Evolutionary conservation across 2,329 filamentous ascomycete genomes (phyloP), one percentile per base, ranked within the genome.

Genomic region (Tolypocladium tropicale): DNA sequence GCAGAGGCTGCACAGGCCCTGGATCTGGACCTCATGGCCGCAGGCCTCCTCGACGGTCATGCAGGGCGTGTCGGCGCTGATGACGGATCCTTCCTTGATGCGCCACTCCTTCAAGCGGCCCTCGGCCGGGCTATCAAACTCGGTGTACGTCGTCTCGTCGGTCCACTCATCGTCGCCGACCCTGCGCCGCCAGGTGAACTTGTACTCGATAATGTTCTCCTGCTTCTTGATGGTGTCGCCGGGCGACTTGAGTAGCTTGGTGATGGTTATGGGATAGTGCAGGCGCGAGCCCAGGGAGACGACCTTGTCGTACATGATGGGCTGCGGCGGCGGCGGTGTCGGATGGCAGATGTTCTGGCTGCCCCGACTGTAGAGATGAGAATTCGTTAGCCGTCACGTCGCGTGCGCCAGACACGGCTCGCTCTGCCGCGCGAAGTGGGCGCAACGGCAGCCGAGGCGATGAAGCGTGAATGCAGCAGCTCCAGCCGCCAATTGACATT

Each of bases 221-320:
- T 90, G 78, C 71, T 88, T 88, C 65, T 83, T 80, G 66, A 99
- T 82, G 59, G 80, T 68, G 64, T 96, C 90, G 71, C 89, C 88
- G 23, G 83, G 81, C 62, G 79, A 76, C 72, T 90, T 91, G 62
- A 93, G 81, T 59, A 97, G 80, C 71, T 90, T 88, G 65, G 86
- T 91, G 72, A 99, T 86, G 63, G 88, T 95, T 73, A 97, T 92
- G 65, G 94, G 94, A 73, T 97, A 99, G 72, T 88, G 88, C 63
- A 96, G 83, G 72, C 82, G 78, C 64, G 78, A 72, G 66, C 82
- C 82, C 56, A 85, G 68, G 55, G 72, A 75, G 56, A 85, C 70
- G 53, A 67, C 57, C 59, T 73, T 73, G 65, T 73, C 70, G 66
- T 67, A 67, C 71, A 74, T 74, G 52, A 25, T 65, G 53, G 55